phyloP scores from a whole-genome alignment of 345 rosid species.

The Nephelium lappaceum region DNA sequence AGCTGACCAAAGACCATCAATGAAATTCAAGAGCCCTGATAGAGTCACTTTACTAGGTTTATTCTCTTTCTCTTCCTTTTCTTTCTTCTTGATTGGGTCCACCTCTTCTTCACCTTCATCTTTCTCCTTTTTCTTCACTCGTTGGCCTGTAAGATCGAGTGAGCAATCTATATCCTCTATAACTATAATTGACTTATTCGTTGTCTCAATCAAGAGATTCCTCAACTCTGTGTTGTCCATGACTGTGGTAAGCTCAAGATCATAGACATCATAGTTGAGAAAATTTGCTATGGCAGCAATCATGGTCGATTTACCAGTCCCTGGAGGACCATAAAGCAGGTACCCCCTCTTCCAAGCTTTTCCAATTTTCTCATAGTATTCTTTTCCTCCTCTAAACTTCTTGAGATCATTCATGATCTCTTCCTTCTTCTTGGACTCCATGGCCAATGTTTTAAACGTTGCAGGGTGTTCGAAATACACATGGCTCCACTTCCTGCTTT shows the following conservation, averaged over 20 bases:
- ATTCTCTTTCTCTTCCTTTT: background rate
- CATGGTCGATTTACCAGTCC: conserved; percentile 51
- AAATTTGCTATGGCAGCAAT: conserved; percentile 49
- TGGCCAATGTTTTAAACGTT: conserved; percentile 40
- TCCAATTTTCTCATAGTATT: conserved; percentile 43
- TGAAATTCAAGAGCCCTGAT: background rate
- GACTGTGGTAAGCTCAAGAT: conserved; percentile 39
- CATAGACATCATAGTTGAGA: conserved; percentile 42
- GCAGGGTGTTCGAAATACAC: conserved; percentile 44
- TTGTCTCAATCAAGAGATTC: conserved; percentile 38
- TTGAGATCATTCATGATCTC: conserved; percentile 39
- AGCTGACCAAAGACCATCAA: background rate
- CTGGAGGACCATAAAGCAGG: conserved; percentile 48
- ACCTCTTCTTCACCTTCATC: background rate
- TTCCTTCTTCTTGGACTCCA: conserved; percentile 40
- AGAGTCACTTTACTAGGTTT: conserved; percentile 27
- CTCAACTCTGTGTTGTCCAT: conserved; percentile 40
- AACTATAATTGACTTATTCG: conserved; percentile 46
- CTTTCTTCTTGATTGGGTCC: background rate
- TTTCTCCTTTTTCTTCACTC: conserved; percentile 17
- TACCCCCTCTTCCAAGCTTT: conserved; percentile 52
- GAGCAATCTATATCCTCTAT: conserved; percentile 52
- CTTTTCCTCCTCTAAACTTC: conserved; percentile 39
- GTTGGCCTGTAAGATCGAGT: conserved; percentile 40
- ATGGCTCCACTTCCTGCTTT: conserved; percentile 29